These are phyloP conservation scores for Fusarium sp. DNA, from an alignment of 2,329 filamentous ascomycete species.

Conservation along the genomic window DNA sequence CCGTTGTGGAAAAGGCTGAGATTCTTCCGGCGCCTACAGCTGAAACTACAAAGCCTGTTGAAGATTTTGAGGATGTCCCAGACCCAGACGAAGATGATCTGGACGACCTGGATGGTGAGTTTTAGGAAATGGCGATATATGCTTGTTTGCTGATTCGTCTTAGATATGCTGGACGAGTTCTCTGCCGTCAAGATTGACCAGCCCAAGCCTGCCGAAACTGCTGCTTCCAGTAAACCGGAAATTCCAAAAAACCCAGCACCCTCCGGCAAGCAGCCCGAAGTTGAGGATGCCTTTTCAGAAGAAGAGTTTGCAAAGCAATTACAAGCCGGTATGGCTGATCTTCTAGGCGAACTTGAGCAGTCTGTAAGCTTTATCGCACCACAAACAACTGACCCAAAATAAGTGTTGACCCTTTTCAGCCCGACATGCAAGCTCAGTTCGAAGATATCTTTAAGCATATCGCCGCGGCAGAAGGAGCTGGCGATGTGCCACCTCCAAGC, in stretches of 20 bases:
- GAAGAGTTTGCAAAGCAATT: constrained; percentile 86
- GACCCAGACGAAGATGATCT: constrained; percentile 94
- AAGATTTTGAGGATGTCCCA: constrained; percentile 68
- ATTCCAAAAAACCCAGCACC: constrained; percentile 52
- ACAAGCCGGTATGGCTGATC: constrained; percentile 88
- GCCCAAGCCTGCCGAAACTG: constrained; percentile 42
- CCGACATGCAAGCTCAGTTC: constrained; percentile 82
- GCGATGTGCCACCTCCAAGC: constrained; percentile 39
- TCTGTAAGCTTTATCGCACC: constrained; percentile 58
- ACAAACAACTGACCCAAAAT: not conserved
- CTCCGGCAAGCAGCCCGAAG: constrained; percentile 35
- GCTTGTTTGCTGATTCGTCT: constrained; percentile 12
- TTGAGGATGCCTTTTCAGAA: constrained; percentile 66
- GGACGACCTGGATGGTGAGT: constrained; percentile 86
- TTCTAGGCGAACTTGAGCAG: constrained; percentile 77
- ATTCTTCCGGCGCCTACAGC: constrained; percentile 1
- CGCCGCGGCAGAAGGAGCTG: constrained; percentile 61
- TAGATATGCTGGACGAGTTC: constrained; percentile 95
- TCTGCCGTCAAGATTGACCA: constrained; percentile 68
- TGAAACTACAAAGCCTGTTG: constrained; percentile 4
- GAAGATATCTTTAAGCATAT: constrained; percentile 82
- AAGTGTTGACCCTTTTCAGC: constrained; percentile 52
- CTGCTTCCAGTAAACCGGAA: constrained; percentile 47
- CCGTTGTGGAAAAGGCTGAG: constrained; percentile 16
- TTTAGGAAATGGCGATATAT: not conserved